These are phyloP conservation scores for Amaranthus cruentus DNA, from an alignment of 148 eudicot species.

Conservation along the genomic window DNA sequence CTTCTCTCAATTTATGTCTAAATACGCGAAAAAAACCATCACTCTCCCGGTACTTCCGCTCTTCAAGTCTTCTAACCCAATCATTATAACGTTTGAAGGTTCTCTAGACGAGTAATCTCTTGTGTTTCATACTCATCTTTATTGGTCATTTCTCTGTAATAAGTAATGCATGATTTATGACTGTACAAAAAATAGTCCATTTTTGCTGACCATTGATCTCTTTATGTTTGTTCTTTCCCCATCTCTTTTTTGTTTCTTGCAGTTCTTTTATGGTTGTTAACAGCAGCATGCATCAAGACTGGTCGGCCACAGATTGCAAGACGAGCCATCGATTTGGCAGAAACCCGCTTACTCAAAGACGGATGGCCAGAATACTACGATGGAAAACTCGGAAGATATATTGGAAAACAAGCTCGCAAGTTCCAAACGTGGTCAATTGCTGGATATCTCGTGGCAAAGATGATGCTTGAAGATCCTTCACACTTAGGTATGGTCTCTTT, in stretches of 20 bases:
- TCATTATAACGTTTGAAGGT: not conserved
- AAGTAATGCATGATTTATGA: not conserved
- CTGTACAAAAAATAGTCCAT: not conserved
- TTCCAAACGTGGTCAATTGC: slow-evolving; percentile 94
- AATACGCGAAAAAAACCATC: too few relatives aligned
- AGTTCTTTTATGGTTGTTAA: slow-evolving; percentile 91
- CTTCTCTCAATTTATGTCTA: too few relatives aligned
- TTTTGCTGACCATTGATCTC: not conserved
- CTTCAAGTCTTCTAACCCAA: too few relatives aligned
- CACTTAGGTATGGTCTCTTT: slow-evolving; percentile 91
- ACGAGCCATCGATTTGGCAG: slow-evolving; percentile 76
- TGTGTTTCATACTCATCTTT: not conserved
- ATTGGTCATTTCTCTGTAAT: not conserved
- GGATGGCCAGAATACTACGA: slow-evolving; percentile 96
- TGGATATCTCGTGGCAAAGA: slow-evolving; percentile 90
- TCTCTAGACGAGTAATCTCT: not conserved
- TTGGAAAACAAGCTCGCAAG: slow-evolving; percentile 87
- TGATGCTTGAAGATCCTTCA: slow-evolving; percentile 96
- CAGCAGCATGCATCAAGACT: slow-evolving; percentile 95
- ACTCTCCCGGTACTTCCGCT: too few relatives aligned
- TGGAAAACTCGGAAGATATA: slow-evolving; percentile 74
- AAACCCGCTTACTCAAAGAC: slow-evolving; percentile 75
- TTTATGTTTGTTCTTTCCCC: slow-evolving; percentile 5
- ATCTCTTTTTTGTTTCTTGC: slow-evolving; percentile 23
- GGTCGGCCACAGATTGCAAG: slow-evolving; percentile 94